phyloP scores from a whole-genome alignment of 2,329 filamentous ascomycete genomes.

The Epichloe baconii region DNA sequence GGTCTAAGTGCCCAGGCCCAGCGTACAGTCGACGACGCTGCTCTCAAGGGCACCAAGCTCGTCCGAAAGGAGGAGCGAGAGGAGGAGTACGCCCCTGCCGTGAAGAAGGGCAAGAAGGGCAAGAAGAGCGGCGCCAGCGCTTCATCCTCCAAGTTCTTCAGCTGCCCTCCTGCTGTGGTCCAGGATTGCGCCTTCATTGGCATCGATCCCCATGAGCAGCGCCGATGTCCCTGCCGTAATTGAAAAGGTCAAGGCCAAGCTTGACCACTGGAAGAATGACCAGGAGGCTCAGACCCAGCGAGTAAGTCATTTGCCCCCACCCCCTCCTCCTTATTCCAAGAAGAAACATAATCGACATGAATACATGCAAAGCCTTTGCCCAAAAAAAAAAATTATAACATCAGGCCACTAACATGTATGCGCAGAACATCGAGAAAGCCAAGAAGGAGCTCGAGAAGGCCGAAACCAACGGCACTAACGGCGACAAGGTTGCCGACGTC shows the following conservation, averaged over 20 bases:
- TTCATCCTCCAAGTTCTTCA: constrained; percentile 50
- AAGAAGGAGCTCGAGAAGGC: constrained; percentile 80
- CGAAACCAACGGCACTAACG: constrained; percentile 31
- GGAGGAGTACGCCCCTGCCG: constrained; percentile 71
- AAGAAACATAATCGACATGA: too few relatives aligned
- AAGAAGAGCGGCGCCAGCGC: constrained; percentile 45
- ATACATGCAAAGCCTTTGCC: neutral
- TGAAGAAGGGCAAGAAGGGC: constrained; percentile 79
- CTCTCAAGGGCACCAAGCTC: constrained; percentile 72
- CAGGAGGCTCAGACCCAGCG: constrained; percentile 82
- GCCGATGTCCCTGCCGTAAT: constrained; percentile 65
- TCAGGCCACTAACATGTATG: neutral
- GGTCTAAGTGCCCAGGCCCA: constrained; percentile 67
- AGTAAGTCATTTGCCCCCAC: constrained; percentile 40
- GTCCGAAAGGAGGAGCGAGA: constrained; percentile 78
- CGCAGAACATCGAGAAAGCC: constrained; percentile 88
- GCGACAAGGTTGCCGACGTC: constrained; percentile 40
- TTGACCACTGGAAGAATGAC: constrained; percentile 81
- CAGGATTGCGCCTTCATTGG: constrained; percentile 78
- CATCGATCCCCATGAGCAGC: constrained; percentile 77
- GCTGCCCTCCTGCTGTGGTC: constrained; percentile 79
- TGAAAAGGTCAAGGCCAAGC: constrained; percentile 87
- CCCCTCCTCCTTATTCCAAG: too few relatives aligned
- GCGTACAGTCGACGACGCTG: constrained; percentile 74
- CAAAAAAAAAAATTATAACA: neutral